phyloP scores from a whole-genome alignment of 129 eudicot species.

The Ambrosia artemisiifolia region DNA sequence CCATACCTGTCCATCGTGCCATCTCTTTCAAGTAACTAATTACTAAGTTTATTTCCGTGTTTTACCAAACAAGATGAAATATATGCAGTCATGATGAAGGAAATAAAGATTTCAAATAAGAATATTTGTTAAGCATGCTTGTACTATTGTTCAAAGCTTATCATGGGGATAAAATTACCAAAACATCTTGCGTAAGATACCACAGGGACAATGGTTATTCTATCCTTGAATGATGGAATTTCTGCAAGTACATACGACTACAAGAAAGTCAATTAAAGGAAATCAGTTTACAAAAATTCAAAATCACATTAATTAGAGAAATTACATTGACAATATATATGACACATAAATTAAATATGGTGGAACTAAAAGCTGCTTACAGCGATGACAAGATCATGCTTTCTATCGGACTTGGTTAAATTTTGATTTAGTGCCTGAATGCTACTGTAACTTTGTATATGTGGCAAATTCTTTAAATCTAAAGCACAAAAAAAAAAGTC shows the following conservation, averaged over 20 bases:
- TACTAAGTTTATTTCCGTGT: too few relatives aligned
- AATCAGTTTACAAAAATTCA: background rate
- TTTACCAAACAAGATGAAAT: too few relatives aligned
- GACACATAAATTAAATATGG: background rate
- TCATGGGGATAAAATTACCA: conserved; percentile 52
- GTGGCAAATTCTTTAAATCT: conserved; percentile 80
- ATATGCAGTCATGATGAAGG: background rate
- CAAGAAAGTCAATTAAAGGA: conserved; percentile 17
- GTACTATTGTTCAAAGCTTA: conserved; percentile 1
- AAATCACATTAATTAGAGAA: background rate
- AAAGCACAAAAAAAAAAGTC: conserved; percentile 11
- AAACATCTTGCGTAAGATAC: conserved; percentile 73
- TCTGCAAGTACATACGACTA: conserved; percentile 99
- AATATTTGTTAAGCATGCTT: conserved; percentile 14
- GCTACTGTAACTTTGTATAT: conserved; percentile 72
- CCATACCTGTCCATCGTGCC: too few relatives aligned
- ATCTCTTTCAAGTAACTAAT: too few relatives aligned
- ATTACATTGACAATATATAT: background rate
- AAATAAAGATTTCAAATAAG: background rate
- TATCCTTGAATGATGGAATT: conserved; percentile 80
- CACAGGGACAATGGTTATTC: conserved; percentile 88
- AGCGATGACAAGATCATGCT: conserved; percentile 89
- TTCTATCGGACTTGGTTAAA: conserved; percentile 45
- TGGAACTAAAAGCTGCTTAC: conserved; percentile 44
- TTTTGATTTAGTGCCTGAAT: conserved; percentile 58